Evolutionary conservation across 1,139 yeast species (phyloP), one percentile per base, ranked within the genome.

Genomic region (Kodamaea plutei): DNA sequence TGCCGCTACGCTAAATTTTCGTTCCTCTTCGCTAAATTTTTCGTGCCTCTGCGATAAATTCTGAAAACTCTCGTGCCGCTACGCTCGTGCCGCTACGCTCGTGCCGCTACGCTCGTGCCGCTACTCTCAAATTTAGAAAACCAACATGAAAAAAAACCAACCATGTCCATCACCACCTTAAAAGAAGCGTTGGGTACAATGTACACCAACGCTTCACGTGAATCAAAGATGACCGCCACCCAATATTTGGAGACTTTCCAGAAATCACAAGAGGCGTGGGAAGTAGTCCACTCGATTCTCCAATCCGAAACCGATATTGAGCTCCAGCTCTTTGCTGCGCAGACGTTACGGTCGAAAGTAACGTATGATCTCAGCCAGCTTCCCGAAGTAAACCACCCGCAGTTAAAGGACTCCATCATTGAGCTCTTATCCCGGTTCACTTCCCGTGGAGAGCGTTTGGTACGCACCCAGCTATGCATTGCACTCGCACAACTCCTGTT

Each of bases 281-380:
- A 65, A 15, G 40, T 71, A 2, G 43, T 37, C 15, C 74, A 65
- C 41, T 56, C 50, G 23, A 52, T 66, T 18, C 49, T 68, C 25
- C 44, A 45, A 28, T 48, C 49, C 25, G 37, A 67, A 8, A 38
- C 72, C 15, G 83, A 81, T 44, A 59, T 83, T 27, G 44, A 42
- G 24, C 30, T 33, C 22, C 79, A 78, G 48, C 64, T 91, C 45
- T 91, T 93, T 62, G 84, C 93, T 7, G 84, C 96, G 1, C 98
- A 93, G 54, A 89, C 97, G 0, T 61, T 93, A 40, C 67, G 96
- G 41, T 80, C 89, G 23, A 88, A 88, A 49, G 62, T 87, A 30
- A 82, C 85, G 9, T 89, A 84, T 54, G 97, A 91, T 58, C 65
- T 89, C 42, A 67, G 70, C 38, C 98, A 91, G 55, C 61, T 87